Percentiles rank a stretch among this genome's conserved stretches.
These are phyloP conservation scores for Urochloa ruziziensis DNA, from an alignment of 176 grass and related monocot genomes.

Conservation along the genomic window DNA sequence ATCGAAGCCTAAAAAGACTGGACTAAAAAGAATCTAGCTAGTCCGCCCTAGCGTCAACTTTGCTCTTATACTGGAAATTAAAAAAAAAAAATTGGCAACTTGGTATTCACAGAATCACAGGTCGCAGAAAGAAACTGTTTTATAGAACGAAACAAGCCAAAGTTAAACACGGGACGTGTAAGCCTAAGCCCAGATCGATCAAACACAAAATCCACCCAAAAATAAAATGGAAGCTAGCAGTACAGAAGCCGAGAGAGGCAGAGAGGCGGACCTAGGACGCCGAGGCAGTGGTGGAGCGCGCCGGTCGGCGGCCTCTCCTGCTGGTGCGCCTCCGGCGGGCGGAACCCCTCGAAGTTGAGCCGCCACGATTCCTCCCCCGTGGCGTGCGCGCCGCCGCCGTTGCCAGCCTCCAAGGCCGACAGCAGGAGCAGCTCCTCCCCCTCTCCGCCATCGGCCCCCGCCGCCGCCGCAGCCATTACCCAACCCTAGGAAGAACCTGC, in stretches of 20 bases:
- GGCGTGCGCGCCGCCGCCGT: neutral
- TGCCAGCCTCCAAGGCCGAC: constrained; percentile 39
- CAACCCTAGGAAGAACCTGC: neutral
- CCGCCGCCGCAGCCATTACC: constrained; percentile 30
- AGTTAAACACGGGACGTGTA: neutral
- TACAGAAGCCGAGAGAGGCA: neutral
- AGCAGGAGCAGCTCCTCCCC: constrained; percentile 53
- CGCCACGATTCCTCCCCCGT: constrained; percentile 42
- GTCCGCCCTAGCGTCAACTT: neutral
- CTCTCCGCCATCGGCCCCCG: neutral
- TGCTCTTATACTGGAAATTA: neutral
- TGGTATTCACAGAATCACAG: neutral
- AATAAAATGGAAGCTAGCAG: neutral
- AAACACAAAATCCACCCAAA: neutral
- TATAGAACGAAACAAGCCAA: neutral
- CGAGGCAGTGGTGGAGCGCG: constrained; percentile 68
- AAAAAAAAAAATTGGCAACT: neutral
- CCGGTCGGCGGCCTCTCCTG: constrained; percentile 55
- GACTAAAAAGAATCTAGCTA: neutral
- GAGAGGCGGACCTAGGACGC: constrained; percentile 56
- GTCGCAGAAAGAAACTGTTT: neutral
- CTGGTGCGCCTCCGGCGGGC: constrained; percentile 46
- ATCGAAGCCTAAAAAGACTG: too few relatives aligned
- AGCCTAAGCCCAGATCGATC: neutral
- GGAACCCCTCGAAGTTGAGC: constrained; percentile 66